Base-by-base conservation (phyloP, 345 rosid species). In the Hypericum androsaemum region DNA sequence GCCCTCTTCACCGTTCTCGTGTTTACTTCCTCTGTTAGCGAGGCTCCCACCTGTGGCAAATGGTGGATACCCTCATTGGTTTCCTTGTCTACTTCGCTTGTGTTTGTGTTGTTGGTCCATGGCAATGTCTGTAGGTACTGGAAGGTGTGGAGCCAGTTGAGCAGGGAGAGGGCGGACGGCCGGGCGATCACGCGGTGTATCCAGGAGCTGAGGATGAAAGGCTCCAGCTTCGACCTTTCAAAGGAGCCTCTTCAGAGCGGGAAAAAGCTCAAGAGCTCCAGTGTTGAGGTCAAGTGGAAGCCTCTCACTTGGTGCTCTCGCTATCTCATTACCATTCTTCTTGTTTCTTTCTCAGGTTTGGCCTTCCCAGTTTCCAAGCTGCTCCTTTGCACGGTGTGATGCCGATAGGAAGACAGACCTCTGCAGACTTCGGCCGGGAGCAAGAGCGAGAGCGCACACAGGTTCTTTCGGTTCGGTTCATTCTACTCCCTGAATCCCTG, bases 231-330 rank as follows among this genome's bases (percentile, higher is more conserved):
- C 10, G 95, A 94, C 68, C 32, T 94, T 74, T 81, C 94, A 0
- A 94, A 88, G 63, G 99, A 94, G 64, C 97, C 97, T 7, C 32
- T 22, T 22, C 66, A 61, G 57, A 65, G 61, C 40, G 87, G 94
- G 61, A 85, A 68, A 75, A 83, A 83, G 65, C 79, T 88, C 83
- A 88, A 83, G 79, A 94, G 99, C 49, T 86, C 97, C 0, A 86
- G 97, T 52, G 97, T 94, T 37, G 94, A 88, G 76, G 83, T 94
- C 67, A 83, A 88, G 48, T 88, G 97, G 97, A 88, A 82, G 65
- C 97, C 89, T 37, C 47, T 88, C 37, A 79, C 82, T 65, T 88
- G 90, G 89, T 77, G 81, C 58, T 75, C 83, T 22, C 90, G 80
- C 67, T 68, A 88, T 63, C 50, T 75, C 55, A 59, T 86, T 28